phyloP scores from a whole-genome alignment of 495 filamentous ascomycete species.

The Chlorociboria aeruginascens region DNA sequence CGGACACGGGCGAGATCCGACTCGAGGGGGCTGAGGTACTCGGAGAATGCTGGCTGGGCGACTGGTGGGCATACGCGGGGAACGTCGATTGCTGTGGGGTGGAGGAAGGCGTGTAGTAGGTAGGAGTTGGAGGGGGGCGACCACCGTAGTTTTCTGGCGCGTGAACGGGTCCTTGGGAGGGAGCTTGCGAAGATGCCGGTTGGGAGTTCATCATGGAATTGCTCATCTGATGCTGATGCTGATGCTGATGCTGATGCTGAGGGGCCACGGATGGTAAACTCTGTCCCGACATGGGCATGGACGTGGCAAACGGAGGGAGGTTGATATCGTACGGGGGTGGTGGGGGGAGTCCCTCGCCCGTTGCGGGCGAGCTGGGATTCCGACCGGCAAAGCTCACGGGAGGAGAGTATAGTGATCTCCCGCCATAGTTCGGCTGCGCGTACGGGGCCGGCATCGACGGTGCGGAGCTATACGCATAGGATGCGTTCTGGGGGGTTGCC shows the following conservation, averaged over 20 bases:
- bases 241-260: conserved; percentile 12
- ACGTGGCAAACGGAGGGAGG: conserved; percentile 45
- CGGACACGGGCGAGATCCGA: conserved; percentile 42
- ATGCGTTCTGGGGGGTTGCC: conserved; percentile 40
- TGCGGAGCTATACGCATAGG: conserved; percentile 34
- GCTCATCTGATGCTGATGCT: conserved; percentile 6
- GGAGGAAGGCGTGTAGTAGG: conserved; percentile 50
- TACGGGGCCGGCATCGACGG: conserved; percentile 30
- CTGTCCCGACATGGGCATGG: conserved; percentile 25
- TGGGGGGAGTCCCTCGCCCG: conserved; percentile 38
- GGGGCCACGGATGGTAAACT: conserved; percentile 13
- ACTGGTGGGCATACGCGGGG: conserved; percentile 42
- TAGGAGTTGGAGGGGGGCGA: conserved; percentile 46
- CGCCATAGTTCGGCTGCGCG: conserved; percentile 39
- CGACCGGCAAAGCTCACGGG: conserved; percentile 16
- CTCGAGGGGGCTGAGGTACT: conserved; percentile 40
- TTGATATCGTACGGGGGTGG: conserved; percentile 50
- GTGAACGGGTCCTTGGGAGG: conserved; percentile 49
- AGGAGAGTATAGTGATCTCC: conserved; percentile 22
- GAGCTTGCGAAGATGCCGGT: conserved; percentile 33
- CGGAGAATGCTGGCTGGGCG: conserved; percentile 47
- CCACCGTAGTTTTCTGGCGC: conserved; percentile 50
- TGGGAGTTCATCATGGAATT: conserved; percentile 15
- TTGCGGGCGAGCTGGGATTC: conserved; percentile 33
- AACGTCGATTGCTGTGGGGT: conserved; percentile 50